A percentile compares a stretch with the other conserved stretches of the same genome.
Evolutionary conservation across 441 rosid genomes (phyloP).

Genomic region (Pelargonium australe): DNA sequence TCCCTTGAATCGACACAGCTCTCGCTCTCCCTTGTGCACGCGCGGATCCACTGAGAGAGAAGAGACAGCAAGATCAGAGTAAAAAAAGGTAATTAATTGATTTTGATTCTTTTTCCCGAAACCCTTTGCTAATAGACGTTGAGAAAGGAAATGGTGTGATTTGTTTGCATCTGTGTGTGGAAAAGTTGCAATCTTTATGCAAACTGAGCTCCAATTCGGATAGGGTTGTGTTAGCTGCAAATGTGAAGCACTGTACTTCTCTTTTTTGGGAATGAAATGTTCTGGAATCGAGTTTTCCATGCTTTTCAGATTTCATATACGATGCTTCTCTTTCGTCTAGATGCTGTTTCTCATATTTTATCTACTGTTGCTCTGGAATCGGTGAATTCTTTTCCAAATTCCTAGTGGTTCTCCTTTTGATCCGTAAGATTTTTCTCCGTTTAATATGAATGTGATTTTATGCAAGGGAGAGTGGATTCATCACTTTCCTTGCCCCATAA

Average conservation of each 20-base stretch:
- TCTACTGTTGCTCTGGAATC: not conserved
- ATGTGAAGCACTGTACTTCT: not conserved
- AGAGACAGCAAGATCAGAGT: not conserved
- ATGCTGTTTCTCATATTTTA: not conserved
- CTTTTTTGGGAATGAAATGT: not conserved
- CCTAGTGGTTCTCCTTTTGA: not conserved
- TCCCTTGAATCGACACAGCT: too few relatives aligned
- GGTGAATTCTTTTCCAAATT: not conserved
- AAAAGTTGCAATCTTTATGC: conserved; percentile 1
- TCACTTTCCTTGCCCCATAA: not conserved
- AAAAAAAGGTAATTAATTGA: not conserved
- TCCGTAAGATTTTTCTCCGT: not conserved
- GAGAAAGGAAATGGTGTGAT: not conserved
- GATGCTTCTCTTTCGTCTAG: too few relatives aligned
- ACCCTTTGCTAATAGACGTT: not conserved
- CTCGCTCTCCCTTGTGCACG: not conserved
- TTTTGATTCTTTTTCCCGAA: not conserved
- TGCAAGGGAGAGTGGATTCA: not conserved
- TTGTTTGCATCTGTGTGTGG: not conserved
- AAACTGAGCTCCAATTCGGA: not conserved
- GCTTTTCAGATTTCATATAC: too few relatives aligned
- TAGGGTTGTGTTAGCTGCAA: not conserved
- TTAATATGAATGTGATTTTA: not conserved
- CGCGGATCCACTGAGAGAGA: not conserved
- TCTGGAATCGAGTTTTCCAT: not conserved